Evolutionary conservation across 352 stramenopile species (phyloP), one percentile per base, ranked within the genome.

Genomic region (Phytophthora brassicae): DNA sequence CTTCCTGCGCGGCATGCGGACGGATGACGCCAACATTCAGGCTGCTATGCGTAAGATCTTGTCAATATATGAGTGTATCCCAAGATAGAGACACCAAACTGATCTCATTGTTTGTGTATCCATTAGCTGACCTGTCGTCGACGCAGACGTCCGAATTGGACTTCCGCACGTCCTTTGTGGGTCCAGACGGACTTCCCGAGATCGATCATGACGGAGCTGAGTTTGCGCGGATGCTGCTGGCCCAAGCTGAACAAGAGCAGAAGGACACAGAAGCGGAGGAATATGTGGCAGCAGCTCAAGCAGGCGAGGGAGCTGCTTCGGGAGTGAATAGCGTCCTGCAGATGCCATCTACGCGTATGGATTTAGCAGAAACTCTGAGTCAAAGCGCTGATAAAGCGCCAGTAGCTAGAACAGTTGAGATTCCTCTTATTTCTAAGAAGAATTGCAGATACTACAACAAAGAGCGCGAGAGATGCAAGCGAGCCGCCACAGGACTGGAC

Each of bases 381-480:
- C 43, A 28, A 20, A 44, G 44, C 4, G 13, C 8, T 16, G 49
- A 55, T 8, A 70, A 70, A 39, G 56, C 35, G 19, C 35, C 48
- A 7, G 48, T 57, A 35, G 11, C 55, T 17, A 62, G 66, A 16
- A 29, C 68, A 7, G 66, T 63, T 3, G 65, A 74, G 8, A 44
- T 52, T 2, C 48, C 56, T 9, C 44, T 76, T 5, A 46, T 64
- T 23, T 48, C 62, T 9, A 78, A 80, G 43, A 81, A 79, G 48
- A 74, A 74, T 4, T 94, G 84, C 35, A 75, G 75, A 22, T 94
- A 90, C 64, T 87, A 87, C 46, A 85, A 81, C 50, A 89, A 86
- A 63, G 80, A 85, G 56, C 82, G 81, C 11, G 69, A 76, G 60
- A 75, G 83, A 17, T 94, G 84, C 49, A 76, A 78, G 14, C 79